Base-by-base conservation (phyloP, 139 green algal genomes). In the Mychonastes homosphaera region DNA sequence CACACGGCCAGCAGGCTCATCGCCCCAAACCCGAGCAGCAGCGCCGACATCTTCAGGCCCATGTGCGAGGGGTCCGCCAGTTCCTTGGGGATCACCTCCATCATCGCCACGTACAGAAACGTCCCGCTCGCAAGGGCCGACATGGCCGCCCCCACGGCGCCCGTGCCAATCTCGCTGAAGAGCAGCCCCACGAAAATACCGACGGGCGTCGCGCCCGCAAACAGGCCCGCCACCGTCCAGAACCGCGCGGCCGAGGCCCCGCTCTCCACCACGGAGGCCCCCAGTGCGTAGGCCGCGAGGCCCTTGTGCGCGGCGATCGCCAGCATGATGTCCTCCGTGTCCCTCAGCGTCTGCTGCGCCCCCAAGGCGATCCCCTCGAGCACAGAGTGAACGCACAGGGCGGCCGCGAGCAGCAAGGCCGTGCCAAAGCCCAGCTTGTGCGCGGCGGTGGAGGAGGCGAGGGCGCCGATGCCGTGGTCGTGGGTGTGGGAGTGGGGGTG, bases 81-180 rank as follows among this genome's bases (percentile, higher is more conserved):
- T 65, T 92, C 84, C 16, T 62, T 74, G 0, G 81, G 83, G 21
- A 88, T 83, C 9, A 91, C 81, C 67, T 92, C 84, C 79, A 89
- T 92, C 41, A 87, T 69, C 0, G 84, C 84, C 2, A 92, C 84
- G 29, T 90, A 92, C 27, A 92, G 45, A 43, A 92, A 92, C 2
- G 84, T 92, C 24, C 84, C 84, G 28, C 80, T 80, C 0, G 84
- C 84, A 2, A 91, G 70, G 0, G 84, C 78, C 1, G 58, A 78
- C 51, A 90, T 62, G 21, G 76, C 67, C 6, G 82, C 78, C 8
- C 74, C 74, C 1, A 54, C 79, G 12, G 59, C 32, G 26, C 65
- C 65, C n/a, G 54, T 64, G 2, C 72, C 70, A 0, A 84, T 49
- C 16, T 64, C 67, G 15, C 71, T 77, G 18, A 84, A 66, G 10